phyloP scores from a whole-genome alignment of 768 basidiomycete genomes.

The Boletus edulis region DNA sequence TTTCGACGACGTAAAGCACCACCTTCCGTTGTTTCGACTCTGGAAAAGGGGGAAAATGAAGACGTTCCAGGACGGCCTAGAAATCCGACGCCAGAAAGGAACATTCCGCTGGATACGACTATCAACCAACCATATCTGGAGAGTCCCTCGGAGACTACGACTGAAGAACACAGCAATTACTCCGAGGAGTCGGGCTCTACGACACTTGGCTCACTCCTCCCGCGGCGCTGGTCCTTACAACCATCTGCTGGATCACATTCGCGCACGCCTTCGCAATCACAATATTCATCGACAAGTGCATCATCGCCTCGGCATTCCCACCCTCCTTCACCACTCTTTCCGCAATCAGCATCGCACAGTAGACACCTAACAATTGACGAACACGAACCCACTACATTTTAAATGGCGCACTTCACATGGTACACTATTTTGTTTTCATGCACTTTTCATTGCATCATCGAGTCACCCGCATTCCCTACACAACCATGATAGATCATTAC shows the following conservation, averaged over 20 bases:
- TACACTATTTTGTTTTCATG: background rate
- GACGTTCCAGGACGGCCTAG: constrained; percentile 35
- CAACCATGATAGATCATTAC: constrained; percentile 22
- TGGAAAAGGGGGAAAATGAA: constrained; percentile 31
- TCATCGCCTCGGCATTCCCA: constrained; percentile 31
- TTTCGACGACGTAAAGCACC: constrained; percentile 15
- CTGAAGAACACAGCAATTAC: constrained; percentile 26
- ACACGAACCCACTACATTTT: constrained; percentile 17
- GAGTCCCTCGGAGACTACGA: constrained; percentile 24
- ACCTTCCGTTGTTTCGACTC: constrained; percentile 13
- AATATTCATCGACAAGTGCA: constrained; percentile 28
- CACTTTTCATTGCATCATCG: constrained; percentile 1
- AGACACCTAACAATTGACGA: constrained; percentile 35
- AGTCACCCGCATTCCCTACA: constrained; percentile 2
- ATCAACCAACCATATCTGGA: constrained; percentile 46
- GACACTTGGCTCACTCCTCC: constrained; percentile 33
- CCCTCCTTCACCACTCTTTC: constrained; percentile 29
- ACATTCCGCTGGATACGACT: constrained; percentile 38
- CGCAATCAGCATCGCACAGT: constrained; percentile 28
- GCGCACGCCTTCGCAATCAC: constrained; percentile 31
- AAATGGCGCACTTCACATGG: background rate
- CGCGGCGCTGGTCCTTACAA: constrained; percentile 33
- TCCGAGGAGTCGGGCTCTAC: constrained; percentile 36
- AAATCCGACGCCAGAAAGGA: constrained; percentile 55
- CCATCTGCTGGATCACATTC: constrained; percentile 29